Evolutionary conservation across 1,284 basidiomycete species (phyloP).

Genomic region (Cutaneotrichosporon sp.): DNA sequence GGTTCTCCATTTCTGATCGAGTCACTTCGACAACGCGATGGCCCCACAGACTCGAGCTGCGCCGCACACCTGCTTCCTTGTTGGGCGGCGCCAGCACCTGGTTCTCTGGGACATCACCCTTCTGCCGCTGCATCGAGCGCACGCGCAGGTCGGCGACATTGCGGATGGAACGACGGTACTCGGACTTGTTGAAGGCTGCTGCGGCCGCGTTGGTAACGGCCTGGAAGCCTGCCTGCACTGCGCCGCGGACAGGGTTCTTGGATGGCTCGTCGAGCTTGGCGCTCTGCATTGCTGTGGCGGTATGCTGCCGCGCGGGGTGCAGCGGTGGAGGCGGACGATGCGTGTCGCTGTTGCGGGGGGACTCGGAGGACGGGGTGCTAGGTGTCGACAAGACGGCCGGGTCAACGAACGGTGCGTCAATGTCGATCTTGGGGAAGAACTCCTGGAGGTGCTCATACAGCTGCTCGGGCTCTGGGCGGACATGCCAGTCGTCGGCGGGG

Average conservation of each 20-base stretch:
- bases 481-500: slow-evolving; percentile 15
- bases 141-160: slow-evolving; percentile 65
- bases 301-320: not conserved
- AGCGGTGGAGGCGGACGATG: slow-evolving; percentile 20
- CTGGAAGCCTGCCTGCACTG: slow-evolving; percentile 9
- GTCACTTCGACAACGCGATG: slow-evolving; percentile 91
- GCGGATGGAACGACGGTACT: slow-evolving; percentile 77
- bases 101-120: slow-evolving; percentile 5
- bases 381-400: slow-evolving; percentile 63
- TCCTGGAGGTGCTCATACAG: slow-evolving; percentile 91
- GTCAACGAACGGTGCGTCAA: slow-evolving; percentile 94
- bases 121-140: slow-evolving; percentile 22
- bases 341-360: slow-evolving; percentile 30
- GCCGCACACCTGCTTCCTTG: slow-evolving; percentile 62
- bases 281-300: not conserved
- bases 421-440: slow-evolving; percentile 94
- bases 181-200: slow-evolving; percentile 45
- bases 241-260: slow-evolving; percentile 23
- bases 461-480: slow-evolving; percentile 86
- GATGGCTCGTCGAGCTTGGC: not conserved
- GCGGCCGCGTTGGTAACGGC: slow-evolving; percentile 3
- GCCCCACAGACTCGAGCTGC: slow-evolving; percentile 96
- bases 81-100: not conserved
- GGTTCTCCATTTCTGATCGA: no score
- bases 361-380: slow-evolving; percentile 57